A percentile compares a stretch with the other conserved stretches of the same genome.
Evolutionary conservation across 2,329 filamentous ascomycete genomes (phyloP).

Genomic region (Colletotrichum truncatum): DNA sequence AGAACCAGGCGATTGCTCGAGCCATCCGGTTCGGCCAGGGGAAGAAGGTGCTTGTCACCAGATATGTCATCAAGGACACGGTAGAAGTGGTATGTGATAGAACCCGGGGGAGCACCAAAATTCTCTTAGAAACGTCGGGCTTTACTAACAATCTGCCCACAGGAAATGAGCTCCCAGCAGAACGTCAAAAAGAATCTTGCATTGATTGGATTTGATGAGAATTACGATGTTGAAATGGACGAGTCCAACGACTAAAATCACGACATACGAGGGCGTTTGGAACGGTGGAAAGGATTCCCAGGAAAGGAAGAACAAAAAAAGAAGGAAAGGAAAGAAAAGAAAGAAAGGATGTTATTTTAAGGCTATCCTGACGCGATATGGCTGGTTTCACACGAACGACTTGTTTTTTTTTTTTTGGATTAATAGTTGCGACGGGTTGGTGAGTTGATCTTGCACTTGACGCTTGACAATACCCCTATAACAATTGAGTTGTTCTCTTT

Average conservation of each 20-base stretch:
- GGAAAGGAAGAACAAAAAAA: no score
- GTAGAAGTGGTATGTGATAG: conserved; percentile 53
- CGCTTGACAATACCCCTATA: neutral
- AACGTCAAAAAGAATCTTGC: conserved; percentile 18
- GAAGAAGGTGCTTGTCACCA: conserved; percentile 50
- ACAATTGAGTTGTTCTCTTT: neutral
- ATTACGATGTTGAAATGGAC: neutral
- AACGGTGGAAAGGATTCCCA: no score
- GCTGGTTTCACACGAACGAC: no score
- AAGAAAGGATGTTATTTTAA: no score
- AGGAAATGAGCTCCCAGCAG: conserved; percentile 29
- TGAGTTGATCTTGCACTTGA: neutral
- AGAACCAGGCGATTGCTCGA: conserved; percentile 60
- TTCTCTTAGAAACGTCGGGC: no score
- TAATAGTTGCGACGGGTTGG: neutral
- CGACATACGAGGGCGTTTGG: neutral
- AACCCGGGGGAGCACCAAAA: no score
- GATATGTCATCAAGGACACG: conserved; percentile 53
- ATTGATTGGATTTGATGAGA: conserved; percentile 10
- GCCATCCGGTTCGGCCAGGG: conserved; percentile 57
- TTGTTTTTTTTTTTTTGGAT: neutral
- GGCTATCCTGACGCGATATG: no score
- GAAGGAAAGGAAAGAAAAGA: no score
- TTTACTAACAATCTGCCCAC: neutral
- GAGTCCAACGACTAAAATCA: neutral